Percentiles rank a stretch among this genome's conserved stretches.
Evolutionary conservation across 2,329 filamentous ascomycete species (phyloP).

Genomic region (Diplodia mutila): DNA sequence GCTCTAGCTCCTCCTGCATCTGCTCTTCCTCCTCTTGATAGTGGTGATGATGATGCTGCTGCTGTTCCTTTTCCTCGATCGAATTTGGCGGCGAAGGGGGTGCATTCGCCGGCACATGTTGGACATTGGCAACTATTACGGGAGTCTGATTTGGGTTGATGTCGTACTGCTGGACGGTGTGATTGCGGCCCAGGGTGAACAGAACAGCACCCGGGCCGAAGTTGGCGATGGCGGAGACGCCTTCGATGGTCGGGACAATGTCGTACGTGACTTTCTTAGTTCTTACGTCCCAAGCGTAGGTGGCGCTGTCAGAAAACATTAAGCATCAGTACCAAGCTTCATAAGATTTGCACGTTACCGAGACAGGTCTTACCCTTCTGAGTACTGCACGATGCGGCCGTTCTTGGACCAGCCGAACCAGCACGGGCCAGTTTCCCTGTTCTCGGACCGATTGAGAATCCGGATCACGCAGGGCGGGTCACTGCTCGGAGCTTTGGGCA

Average conservation of each 20-base stretch:
- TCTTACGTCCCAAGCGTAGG: slow-evolving; percentile 78
- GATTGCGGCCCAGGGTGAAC: slow-evolving; percentile 86
- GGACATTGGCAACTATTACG: slow-evolving; percentile 81
- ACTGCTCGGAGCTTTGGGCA: slow-evolving; percentile 75
- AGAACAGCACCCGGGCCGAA: slow-evolving; percentile 89
- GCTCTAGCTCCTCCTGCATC: slow-evolving; percentile 36
- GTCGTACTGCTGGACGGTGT: slow-evolving; percentile 94
- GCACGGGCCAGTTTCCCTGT: slow-evolving; percentile 70
- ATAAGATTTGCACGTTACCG: not conserved
- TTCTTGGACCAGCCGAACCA: slow-evolving; percentile 99
- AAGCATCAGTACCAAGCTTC: slow-evolving; percentile 32
- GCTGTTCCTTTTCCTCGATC: slow-evolving; percentile 68
- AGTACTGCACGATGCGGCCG: slow-evolving; percentile 89
- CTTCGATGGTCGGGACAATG: slow-evolving; percentile 80
- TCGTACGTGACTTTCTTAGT: slow-evolving; percentile 97
- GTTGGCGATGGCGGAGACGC: slow-evolving; percentile 79
- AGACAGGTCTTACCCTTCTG: slow-evolving; percentile 72
- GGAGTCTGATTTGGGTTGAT: slow-evolving; percentile 72
- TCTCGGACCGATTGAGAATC: slow-evolving; percentile 79
- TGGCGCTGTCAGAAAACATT: slow-evolving; percentile 16
- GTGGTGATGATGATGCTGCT: slow-evolving; percentile 36
- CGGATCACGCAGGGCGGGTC: slow-evolving; percentile 87
- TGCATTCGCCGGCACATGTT: slow-evolving; percentile 77
- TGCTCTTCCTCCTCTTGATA: slow-evolving; percentile 27
- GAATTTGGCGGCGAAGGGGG: slow-evolving; percentile 84